These are phyloP conservation scores for Cardamine resedifolia DNA, from an alignment of 345 rosid species.

Conservation along the genomic window DNA sequence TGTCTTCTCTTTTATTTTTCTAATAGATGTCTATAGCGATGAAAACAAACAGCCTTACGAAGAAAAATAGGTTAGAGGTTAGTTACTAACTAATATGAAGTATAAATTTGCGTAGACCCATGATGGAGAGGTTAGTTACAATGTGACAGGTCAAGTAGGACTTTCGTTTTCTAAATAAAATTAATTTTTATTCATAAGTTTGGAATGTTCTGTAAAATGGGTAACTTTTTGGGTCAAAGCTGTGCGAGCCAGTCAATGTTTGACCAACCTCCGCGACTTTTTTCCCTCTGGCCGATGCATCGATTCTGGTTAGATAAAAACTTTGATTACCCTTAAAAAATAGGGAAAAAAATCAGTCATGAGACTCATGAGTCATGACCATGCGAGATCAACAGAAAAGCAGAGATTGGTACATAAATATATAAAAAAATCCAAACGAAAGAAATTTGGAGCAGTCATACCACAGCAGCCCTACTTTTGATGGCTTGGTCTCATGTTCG, in stretches of 20 bases:
- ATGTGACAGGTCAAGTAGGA: not conserved
- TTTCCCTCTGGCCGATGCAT: slow-evolving; percentile 25
- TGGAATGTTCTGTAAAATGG: slow-evolving; percentile 16
- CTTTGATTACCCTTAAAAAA: slow-evolving; percentile 6
- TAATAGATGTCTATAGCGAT: not conserved
- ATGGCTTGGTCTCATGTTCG: slow-evolving; percentile 20
- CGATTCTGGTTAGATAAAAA: slow-evolving; percentile 10
- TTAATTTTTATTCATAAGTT: not conserved
- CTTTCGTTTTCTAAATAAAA: slow-evolving; percentile 1
- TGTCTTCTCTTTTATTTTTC: not conserved
- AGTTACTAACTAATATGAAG: not conserved
- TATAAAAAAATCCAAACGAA: not conserved
- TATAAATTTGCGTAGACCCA: not conserved
- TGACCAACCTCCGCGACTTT: slow-evolving; percentile 13
- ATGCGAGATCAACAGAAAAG: slow-evolving; percentile 6
- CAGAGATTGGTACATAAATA: slow-evolving; percentile 5
- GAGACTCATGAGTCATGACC: not conserved
- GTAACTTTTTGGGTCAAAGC: slow-evolving; percentile 26
- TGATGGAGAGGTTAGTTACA: slow-evolving; percentile 15
- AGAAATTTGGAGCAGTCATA: slow-evolving; percentile 17
- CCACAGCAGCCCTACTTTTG: slow-evolving; percentile 27
- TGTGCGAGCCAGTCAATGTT: slow-evolving; percentile 27
- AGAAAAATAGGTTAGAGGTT: not conserved
- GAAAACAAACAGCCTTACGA: not conserved
- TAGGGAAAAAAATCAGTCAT: not conserved